Evolutionary conservation across 208 protist genomes (phyloP), one percentile per base, ranked within the genome.

Genomic region (Leishmania tarentolae): DNA sequence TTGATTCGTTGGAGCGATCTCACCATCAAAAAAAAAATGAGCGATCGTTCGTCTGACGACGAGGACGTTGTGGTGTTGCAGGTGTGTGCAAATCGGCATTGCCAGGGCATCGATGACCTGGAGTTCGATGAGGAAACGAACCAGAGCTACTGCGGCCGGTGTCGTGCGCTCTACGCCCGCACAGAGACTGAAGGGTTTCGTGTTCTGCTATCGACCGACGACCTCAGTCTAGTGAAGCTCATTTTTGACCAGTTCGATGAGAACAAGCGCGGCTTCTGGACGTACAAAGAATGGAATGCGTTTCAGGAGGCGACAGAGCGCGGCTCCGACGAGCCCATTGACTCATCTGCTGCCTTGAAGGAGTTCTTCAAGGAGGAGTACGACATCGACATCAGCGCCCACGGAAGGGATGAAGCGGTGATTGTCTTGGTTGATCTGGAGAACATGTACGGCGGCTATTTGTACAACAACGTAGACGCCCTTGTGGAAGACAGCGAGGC

Each of bases 401-500:
- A 81, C 6, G 76, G 76, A 28, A 80, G n/a, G 4, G 78, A 78
- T 28, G 79, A 82, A 69, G 88, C 89, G 40, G 90, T 94, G 0
- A 80, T 95, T 0, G 77, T 57, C 1, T 31, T 86, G 15, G 53
- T 77, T n/a, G 88, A 97, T 53, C 74, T 97, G 40, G 92, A 94
- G 53, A 88, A 94, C 78, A 95, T 97, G 92, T 97, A 97, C 75
- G 94, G 94, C 24, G 94, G 94, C 0, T 97, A 94, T 73, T 21
- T 90, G 40, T 97, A 87, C 81, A 95, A 97, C 85, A 83, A 92
- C 61, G 80, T 93, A n/a, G 88, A 94, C 79, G 92, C 91, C 13
- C 84, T 97, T 13, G 82, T 86, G 35, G 89, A 92, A 59, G 94
- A 97, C 75, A 85, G 82, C 66, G 91, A 94, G 47, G 74, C 86